These are phyloP conservation scores for Acer saccharum DNA, from an alignment of 345 rosid species.

Conservation along the genomic window DNA sequence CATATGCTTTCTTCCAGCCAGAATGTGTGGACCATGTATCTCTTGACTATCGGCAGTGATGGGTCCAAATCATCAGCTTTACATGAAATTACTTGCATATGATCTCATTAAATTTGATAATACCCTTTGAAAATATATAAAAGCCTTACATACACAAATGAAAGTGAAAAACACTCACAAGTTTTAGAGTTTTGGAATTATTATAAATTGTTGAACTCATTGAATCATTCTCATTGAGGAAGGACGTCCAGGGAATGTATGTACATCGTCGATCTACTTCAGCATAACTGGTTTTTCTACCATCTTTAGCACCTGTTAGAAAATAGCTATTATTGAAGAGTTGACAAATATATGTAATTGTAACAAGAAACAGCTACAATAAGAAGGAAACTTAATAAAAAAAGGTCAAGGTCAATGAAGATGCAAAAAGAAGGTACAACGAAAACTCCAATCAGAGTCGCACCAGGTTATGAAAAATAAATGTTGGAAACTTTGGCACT, in stretches of 20 bases:
- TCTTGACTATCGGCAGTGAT: background rate
- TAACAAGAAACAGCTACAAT: background rate
- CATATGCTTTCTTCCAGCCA: background rate
- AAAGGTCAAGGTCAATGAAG: background rate
- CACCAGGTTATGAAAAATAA: background rate
- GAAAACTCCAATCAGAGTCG: background rate
- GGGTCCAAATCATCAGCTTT: background rate
- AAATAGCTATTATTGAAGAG: constrained; percentile 8
- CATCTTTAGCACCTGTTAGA: constrained; percentile 29
- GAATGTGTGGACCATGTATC: background rate
- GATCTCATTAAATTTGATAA: constrained; percentile 1
- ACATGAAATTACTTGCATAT: background rate
- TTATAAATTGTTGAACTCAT: constrained; percentile 20
- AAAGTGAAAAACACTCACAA: constrained; percentile 33
- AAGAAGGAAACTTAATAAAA: constrained; percentile 2
- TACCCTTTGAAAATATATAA: background rate
- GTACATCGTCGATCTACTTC: constrained; percentile 44
- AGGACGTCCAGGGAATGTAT: constrained; percentile 35
- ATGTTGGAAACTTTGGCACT: constrained; percentile 3
- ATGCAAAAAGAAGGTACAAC: background rate
- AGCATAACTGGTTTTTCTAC: constrained; percentile 21
- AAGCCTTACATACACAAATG: background rate
- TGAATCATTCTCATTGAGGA: constrained; percentile 25
- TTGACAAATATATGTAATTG: background rate
- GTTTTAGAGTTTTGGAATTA: constrained; percentile 30